Evolutionary conservation across 163 green algal genomes (phyloP).

Genomic region (Prototheca wickerhamii): DNA sequence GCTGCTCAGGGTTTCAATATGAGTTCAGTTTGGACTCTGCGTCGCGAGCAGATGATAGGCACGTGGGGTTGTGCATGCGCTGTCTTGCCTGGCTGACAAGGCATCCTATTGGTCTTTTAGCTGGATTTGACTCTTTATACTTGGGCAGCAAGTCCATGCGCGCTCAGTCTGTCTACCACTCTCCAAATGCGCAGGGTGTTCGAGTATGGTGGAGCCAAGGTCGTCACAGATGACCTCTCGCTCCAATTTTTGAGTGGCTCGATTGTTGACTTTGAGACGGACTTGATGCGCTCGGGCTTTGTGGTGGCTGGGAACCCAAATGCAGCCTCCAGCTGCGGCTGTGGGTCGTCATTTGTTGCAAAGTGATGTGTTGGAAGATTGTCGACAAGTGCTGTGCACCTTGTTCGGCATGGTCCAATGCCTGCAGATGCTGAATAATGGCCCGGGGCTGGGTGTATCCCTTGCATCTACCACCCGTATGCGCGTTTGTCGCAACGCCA

Average conservation of each 20-base stretch:
- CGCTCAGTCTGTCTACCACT: neutral
- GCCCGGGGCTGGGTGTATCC: too few species aligned
- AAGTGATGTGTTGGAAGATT: too few species aligned
- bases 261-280: constrained; percentile 79
- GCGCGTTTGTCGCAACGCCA: too few species aligned
- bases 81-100: neutral
- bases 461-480: too few species aligned
- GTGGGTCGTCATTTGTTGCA: constrained; percentile 71
- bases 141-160: neutral
- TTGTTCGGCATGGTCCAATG: too few species aligned
- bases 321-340: constrained; percentile 64
- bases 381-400: too few species aligned
- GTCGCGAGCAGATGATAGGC: constrained; percentile 53
- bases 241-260: constrained; percentile 76
- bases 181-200: constrained; percentile 52
- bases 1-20: constrained; percentile 95
- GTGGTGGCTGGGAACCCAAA: constrained; percentile 76
- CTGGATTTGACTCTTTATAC: neutral
- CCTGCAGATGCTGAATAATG: too few species aligned
- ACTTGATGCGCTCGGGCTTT: constrained; percentile 87
- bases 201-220: constrained; percentile 53
- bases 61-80: neutral
- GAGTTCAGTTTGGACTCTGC: constrained; percentile 69
- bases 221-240: constrained; percentile 86
- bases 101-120: neutral